Percentiles rank a stretch among this genome's conserved stretches.
phyloP scores from a whole-genome alignment of 1,284 basidiomycete species.

The Irpex lacteus region DNA sequence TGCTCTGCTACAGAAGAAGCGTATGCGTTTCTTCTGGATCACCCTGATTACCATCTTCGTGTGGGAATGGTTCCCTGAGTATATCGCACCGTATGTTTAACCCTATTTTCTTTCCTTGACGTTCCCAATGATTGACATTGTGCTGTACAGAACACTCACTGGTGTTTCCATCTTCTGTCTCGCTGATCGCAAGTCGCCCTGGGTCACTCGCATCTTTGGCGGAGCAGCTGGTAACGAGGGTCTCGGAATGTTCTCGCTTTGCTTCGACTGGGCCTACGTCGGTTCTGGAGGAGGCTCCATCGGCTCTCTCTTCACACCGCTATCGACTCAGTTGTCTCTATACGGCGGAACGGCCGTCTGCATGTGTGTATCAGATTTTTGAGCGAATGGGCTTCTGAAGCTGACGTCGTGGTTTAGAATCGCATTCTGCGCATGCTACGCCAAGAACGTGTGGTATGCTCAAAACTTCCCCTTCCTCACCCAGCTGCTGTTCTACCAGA shows the following conservation, averaged over 20 bases:
- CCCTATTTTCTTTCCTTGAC: neutral
- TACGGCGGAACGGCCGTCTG: slow-evolving; percentile 28
- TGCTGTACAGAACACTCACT: slow-evolving; percentile 40
- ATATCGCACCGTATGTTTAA: slow-evolving; percentile 30
- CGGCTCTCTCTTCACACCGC: slow-evolving; percentile 17
- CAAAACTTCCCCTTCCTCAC: slow-evolving; percentile 42
- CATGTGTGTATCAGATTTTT: slow-evolving; percentile 16
- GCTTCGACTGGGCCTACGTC: slow-evolving; percentile 59
- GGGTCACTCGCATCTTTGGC: slow-evolving; percentile 60
- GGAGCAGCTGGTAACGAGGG: slow-evolving; percentile 44
- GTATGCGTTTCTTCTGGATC: slow-evolving; percentile 56
- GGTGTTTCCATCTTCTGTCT: slow-evolving; percentile 61
- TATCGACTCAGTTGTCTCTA: slow-evolving; percentile 25
- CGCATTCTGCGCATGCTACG: slow-evolving; percentile 21
- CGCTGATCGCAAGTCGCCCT: slow-evolving; percentile 47
- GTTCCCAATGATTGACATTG: slow-evolving; percentile 6
- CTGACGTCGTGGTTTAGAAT: slow-evolving; percentile 7
- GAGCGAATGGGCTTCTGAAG: neutral
- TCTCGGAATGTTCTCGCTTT: slow-evolving; percentile 46
- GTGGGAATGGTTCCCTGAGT: slow-evolving; percentile 39
- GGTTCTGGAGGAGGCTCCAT: slow-evolving; percentile 26
- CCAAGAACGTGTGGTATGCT: slow-evolving; percentile 33
- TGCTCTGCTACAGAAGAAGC: slow-evolving; percentile 45
- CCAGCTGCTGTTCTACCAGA: slow-evolving; percentile 38
- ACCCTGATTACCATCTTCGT: slow-evolving; percentile 46